Evolutionary conservation across 495 filamentous ascomycete genomes (phyloP).

Genomic region (Tuber microsphaerosporum): DNA sequence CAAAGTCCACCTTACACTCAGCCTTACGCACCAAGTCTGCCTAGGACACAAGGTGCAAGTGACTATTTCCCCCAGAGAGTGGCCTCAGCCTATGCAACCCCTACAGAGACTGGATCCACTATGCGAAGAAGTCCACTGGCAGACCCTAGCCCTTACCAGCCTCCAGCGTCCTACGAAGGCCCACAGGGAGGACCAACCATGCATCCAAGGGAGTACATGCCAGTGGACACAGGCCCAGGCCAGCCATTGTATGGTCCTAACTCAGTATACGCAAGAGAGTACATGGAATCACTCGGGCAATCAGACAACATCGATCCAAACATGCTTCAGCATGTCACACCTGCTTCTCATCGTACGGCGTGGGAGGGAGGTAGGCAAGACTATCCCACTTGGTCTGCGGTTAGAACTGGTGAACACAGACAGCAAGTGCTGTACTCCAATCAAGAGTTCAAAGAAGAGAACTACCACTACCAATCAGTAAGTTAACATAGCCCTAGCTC

Average conservation of each 20-base stretch:
- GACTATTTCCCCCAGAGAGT: slow-evolving; percentile 11
- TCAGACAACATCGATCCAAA: slow-evolving; percentile 20
- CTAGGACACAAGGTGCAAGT: slow-evolving; percentile 19
- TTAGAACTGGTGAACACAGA: slow-evolving; percentile 12
- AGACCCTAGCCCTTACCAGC: slow-evolving; percentile 13
- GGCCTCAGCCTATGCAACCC: background rate
- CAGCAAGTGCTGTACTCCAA: slow-evolving; percentile 11
- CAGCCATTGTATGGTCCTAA: background rate
- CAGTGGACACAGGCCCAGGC: background rate
- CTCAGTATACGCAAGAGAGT: background rate
- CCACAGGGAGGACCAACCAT: slow-evolving; percentile 12
- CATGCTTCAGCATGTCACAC: slow-evolving; percentile 18
- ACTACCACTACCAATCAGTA: slow-evolving; percentile 24
- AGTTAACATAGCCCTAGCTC: background rate
- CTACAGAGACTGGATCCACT: background rate
- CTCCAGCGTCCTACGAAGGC: slow-evolving; percentile 5
- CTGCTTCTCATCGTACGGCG: slow-evolving; percentile 11
- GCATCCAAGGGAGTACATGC: background rate
- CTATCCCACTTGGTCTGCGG: background rate
- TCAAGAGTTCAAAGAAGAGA: slow-evolving; percentile 14
- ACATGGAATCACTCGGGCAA: slow-evolving; percentile 5
- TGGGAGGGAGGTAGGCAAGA: slow-evolving; percentile 6
- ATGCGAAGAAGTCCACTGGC: slow-evolving; percentile 9
- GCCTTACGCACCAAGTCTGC: slow-evolving; percentile 10
- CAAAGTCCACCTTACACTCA: slow-evolving; percentile 9